Conservation (phyloP, 306 rosid genomes). For the Oemleria cerasiformis region DNA sequence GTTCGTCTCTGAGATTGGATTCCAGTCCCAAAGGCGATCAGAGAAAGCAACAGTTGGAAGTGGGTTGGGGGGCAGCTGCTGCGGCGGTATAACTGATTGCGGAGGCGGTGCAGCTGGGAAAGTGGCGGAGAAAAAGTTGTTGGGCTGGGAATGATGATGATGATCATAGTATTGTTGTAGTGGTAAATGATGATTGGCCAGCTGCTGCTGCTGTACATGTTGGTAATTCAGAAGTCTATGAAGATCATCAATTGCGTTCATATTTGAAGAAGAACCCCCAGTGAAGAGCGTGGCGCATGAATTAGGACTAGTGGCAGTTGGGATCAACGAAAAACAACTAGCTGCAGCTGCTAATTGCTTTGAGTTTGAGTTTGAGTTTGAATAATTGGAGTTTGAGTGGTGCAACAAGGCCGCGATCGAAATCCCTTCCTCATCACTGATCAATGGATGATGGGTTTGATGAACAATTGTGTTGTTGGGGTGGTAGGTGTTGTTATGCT, state of each 20-base stretch:
- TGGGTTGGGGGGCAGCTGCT: slow-evolving; percentile 39
- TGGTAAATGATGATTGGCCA: neutral
- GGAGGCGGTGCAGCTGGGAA: neutral
- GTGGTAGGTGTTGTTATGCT: slow-evolving; percentile 1
- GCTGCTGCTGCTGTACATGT: slow-evolving; percentile 34
- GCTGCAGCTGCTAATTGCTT: neutral
- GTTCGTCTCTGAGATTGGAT: slow-evolving; percentile 64
- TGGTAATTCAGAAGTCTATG: slow-evolving; percentile 62
- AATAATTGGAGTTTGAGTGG: neutral
- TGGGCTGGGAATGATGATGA: slow-evolving; percentile 16
- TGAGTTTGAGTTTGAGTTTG: neutral
- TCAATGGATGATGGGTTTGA: neutral
- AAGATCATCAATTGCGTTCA: slow-evolving; percentile 60
- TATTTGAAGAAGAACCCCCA: slow-evolving; percentile 25
- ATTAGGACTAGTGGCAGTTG: neutral
- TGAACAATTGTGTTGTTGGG: neutral
- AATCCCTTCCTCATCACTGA: slow-evolving; percentile 7
- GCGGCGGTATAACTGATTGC: slow-evolving; percentile 4
- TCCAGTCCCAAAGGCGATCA: slow-evolving; percentile 94
- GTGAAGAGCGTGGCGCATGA: slow-evolving; percentile 22
- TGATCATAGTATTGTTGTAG: slow-evolving; percentile 2
- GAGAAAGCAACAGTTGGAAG: slow-evolving; percentile 59
- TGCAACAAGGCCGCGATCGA: slow-evolving; percentile 12
- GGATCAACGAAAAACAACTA: slow-evolving; percentile 2
- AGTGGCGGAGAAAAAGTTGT: neutral